These are phyloP conservation scores for Fusarium abutilonis DNA, from an alignment of 2,329 filamentous ascomycete genomes.

Conservation along the genomic window DNA sequence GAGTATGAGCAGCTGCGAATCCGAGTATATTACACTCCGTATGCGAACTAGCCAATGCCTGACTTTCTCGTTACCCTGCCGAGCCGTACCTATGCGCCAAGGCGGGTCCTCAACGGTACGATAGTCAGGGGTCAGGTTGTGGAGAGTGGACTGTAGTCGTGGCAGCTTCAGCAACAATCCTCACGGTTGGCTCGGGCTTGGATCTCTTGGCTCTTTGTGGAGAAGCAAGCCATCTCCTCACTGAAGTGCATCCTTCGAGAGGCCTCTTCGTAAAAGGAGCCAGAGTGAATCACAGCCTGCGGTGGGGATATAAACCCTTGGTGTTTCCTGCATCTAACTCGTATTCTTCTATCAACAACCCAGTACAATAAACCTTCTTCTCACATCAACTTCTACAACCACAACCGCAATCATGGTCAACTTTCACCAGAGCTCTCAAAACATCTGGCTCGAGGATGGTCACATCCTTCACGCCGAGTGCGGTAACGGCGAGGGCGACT, in stretches of 20 bases:
- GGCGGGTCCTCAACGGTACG: slow-evolving; percentile 9
- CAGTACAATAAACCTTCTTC: background rate
- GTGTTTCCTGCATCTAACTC: background rate
- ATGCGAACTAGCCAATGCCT: slow-evolving; percentile 7
- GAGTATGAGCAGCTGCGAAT: background rate
- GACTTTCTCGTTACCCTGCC: slow-evolving; percentile 14
- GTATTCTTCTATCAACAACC: background rate
- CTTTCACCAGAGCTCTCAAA: slow-evolving; percentile 60
- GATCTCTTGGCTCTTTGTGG: slow-evolving; percentile 22
- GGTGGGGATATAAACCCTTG: slow-evolving; percentile 17
- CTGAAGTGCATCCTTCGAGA: slow-evolving; percentile 7
- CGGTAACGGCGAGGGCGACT: slow-evolving; percentile 54
- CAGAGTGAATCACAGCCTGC: background rate
- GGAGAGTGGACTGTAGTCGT: slow-evolving; percentile 31
- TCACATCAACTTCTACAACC: background rate
- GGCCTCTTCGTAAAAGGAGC: slow-evolving; percentile 26
- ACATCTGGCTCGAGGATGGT: slow-evolving; percentile 60
- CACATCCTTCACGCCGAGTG: slow-evolving; percentile 59
- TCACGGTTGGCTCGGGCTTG: slow-evolving; percentile 36
- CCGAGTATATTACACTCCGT: background rate
- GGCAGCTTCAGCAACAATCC: slow-evolving; percentile 27
- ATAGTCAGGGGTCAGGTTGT: slow-evolving; percentile 9
- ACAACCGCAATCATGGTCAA: slow-evolving; percentile 36
- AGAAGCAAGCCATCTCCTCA: slow-evolving; percentile 1
- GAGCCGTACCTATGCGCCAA: slow-evolving; percentile 16